Base-by-base conservation (phyloP, 176 grass and related monocot genomes). In the Triticum turgidum region DNA sequence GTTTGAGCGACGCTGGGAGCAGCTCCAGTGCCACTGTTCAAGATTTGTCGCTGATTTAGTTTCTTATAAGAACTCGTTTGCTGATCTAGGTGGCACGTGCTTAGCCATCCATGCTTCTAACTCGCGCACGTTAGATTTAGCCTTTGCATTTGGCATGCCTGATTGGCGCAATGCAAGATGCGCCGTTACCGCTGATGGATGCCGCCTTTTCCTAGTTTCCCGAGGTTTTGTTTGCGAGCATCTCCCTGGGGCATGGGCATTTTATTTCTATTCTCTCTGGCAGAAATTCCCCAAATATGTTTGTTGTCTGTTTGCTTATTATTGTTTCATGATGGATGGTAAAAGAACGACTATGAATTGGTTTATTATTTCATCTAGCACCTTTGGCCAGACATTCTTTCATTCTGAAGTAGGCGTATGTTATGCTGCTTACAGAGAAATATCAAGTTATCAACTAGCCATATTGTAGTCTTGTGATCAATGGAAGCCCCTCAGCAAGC, bases 251-350 rank as follows among this genome's bases (percentile, higher is more conserved):
- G 44, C 42, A 32, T 75, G 22, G 65, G 51, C 51, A 54, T 54
- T 54, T 18, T 54, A 54, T 54, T 54, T 54, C 45, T 54, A 18
- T 54, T 7, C 33, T 81, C 15, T 59, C 10, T 76, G 14, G 30
- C 44, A 29, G 45, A 29, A 17, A 35, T 63, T 25, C 4, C 17
- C 49, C 39, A 73, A 65, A 79, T 17, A 74, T 25, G 7, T 85
- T 20, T 66, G 30, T 9, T 67, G 54, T 80, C 41, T 14, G 27
- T 74, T 72, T 22, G 37, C 18, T 30, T 59, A 44, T 7, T 85
- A 44, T 7, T 85, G 56, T 12, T 64, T 72, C 76, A 44, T 56
- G 32, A 65, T 69, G 62, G 84, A 77, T 82, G 51, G 51, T 85
- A 29, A 44, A 80, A 75, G 41, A 8, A 25, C 62, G 49, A 5